Conservation (phyloP, 176 grass and related monocot species). For the Oryza meridionalis region DNA sequence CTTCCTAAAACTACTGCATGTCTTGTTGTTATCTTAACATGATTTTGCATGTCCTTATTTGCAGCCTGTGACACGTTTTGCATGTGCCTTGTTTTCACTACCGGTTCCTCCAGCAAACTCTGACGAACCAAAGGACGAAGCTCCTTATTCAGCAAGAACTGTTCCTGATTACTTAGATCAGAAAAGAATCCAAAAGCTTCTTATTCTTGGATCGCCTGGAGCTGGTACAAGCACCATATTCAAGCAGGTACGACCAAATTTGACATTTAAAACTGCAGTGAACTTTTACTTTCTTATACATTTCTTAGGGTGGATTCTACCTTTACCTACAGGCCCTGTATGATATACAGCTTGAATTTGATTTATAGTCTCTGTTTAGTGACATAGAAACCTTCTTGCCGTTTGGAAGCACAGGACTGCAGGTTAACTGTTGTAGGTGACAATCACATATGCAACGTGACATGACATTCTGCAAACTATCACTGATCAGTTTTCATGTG, state of each 20-base stretch:
- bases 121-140: slow-evolving; percentile 55
- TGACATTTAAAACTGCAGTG: slow-evolving; percentile 6
- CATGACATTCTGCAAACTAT: slow-evolving; percentile 18
- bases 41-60: slow-evolving; percentile 12
- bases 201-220: slow-evolving; percentile 82
- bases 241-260: slow-evolving; percentile 69
- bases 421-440: neutral
- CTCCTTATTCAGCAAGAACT: slow-evolving; percentile 62
- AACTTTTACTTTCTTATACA: no score
- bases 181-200: slow-evolving; percentile 83
- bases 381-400: no score
- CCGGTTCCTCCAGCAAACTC: slow-evolving; percentile 67
- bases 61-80: slow-evolving; percentile 75
- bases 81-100: slow-evolving; percentile 74
- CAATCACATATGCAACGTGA: neutral
- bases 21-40: slow-evolving; percentile 14
- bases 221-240: slow-evolving; percentile 95
- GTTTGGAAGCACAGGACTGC: neutral
- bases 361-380: no score
- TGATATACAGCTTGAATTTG: no score
- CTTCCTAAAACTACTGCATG: neutral
- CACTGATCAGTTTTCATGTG: neutral
- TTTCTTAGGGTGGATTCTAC: no score
- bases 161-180: slow-evolving; percentile 80
- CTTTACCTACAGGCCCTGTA: no score